Evolutionary conservation across 129 eudicot genomes (phyloP).

Genomic region (Tanacetum coccineum): DNA sequence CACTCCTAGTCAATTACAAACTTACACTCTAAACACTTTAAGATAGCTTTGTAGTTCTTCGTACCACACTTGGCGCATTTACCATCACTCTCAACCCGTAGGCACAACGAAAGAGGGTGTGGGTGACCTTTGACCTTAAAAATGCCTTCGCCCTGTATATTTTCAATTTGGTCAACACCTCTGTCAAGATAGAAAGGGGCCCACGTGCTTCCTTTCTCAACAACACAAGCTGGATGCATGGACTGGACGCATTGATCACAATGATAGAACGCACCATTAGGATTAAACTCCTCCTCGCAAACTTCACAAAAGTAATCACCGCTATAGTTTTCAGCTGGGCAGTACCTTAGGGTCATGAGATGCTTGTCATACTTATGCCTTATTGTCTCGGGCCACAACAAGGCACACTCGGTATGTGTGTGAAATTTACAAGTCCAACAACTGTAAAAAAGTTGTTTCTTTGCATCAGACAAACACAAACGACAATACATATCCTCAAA

Average conservation of each 20-base stretch:
- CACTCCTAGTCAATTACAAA: too few relatives aligned
- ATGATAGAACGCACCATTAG: conserved; percentile 3
- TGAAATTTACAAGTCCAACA: neutral
- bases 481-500: neutral
- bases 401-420: conserved; percentile 10
- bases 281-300: conserved; percentile 11
- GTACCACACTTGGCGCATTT: too few relatives aligned
- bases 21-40: too few relatives aligned
- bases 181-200: too few relatives aligned
- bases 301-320: conserved; percentile 21
- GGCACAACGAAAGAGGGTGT: too few relatives aligned
- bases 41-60: too few relatives aligned
- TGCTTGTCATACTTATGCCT: conserved; percentile 25
- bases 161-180: neutral
- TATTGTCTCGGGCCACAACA: neutral
- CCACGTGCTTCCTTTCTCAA: too few relatives aligned
- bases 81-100: too few relatives aligned
- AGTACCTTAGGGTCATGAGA: conserved; percentile 12
- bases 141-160: neutral
- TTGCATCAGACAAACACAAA: neutral
- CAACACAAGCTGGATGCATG: conserved; percentile 13
- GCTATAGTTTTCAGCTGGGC: conserved; percentile 13
- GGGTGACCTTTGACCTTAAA: too few relatives aligned
- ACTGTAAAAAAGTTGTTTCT: too few relatives aligned
- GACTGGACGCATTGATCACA: conserved; percentile 20